Evolutionary conservation across 1,139 yeast species (phyloP).

Genomic region (Blastobotrys arbuscula): DNA sequence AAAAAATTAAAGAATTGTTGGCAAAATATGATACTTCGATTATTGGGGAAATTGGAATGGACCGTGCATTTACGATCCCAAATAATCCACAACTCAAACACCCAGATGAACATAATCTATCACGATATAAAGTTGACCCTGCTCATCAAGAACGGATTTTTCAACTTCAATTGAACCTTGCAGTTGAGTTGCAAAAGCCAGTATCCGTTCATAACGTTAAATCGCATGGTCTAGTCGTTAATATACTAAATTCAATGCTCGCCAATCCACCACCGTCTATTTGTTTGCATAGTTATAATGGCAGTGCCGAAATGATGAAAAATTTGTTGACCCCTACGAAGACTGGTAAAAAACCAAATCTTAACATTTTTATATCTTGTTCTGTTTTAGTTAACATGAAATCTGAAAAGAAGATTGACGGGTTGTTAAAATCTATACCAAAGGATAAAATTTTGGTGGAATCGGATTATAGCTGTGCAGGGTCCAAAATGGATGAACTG

Average conservation of each 20-base stretch:
- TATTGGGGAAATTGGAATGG: constrained; percentile 90
- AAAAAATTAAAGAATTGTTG: constrained; percentile 32
- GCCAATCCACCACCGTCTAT: constrained; percentile 34
- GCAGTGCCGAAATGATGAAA: constrained; percentile 53
- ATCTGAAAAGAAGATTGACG: constrained; percentile 25
- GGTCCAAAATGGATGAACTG: constrained; percentile 24
- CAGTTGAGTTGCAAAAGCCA: constrained; percentile 43
- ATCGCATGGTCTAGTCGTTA: constrained; percentile 57
- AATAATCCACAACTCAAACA: constrained; percentile 6
- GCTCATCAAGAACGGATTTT: constrained; percentile 61
- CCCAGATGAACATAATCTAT: constrained; percentile 29
- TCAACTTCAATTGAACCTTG: constrained; percentile 47
- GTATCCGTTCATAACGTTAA: constrained; percentile 84
- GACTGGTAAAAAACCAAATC: constrained; percentile 33
- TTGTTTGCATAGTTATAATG: constrained; percentile 82
- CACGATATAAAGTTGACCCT: constrained; percentile 48
- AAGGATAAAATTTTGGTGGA: constrained; percentile 43
- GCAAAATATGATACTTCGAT: constrained; percentile 27
- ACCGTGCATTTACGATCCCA: constrained; percentile 68
- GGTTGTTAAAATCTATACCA: constrained; percentile 35
- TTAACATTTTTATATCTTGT: constrained; percentile 43
- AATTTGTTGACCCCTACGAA: constrained; percentile 43
- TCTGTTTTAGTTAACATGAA: constrained; percentile 50
- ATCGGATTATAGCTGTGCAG: constrained; percentile 43
- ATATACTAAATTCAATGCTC: constrained; percentile 34